These are phyloP conservation scores for Vitis hybrid DNA, from an alignment of 177 flowering plant species.

Conservation along the genomic window DNA sequence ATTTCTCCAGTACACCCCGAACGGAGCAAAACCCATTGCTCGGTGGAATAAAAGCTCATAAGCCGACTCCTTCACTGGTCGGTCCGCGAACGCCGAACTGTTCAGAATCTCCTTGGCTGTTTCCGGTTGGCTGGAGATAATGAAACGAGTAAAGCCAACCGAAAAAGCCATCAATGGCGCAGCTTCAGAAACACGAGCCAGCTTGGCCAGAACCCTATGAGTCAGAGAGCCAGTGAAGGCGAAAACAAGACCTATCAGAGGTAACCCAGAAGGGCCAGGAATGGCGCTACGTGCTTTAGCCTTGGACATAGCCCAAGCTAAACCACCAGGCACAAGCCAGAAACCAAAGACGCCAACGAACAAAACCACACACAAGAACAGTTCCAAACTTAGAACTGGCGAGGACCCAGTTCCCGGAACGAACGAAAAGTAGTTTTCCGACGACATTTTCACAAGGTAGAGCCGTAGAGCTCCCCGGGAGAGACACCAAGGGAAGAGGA, in stretches of 20 bases:
- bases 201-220: constrained; percentile 45
- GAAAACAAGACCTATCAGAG: constrained; percentile 51
- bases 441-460: constrained; percentile 25
- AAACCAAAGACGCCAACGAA: constrained; percentile 31
- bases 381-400: constrained; percentile 11
- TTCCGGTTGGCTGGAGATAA: constrained; percentile 58
- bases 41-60: constrained; percentile 71
- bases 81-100: constrained; percentile 71
- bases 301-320: constrained; percentile 65
- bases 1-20: constrained; percentile 77
- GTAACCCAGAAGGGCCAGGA: constrained; percentile 70
- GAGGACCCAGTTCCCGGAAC: constrained; percentile 18
- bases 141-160: constrained; percentile 67
- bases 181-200: constrained; percentile 28
- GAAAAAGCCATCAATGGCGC: constrained; percentile 67
- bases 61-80: constrained; percentile 89
- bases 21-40: constrained; percentile 92
- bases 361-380: constrained; percentile 20
- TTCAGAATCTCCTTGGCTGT: constrained; percentile 65
- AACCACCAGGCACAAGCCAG: constrained; percentile 62
- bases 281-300: constrained; percentile 28
- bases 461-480: background rate
- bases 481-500: background rate
- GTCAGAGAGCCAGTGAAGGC: constrained; percentile 39
- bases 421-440: constrained; percentile 18